These are phyloP conservation scores for Cenchrus purpureus DNA, from an alignment of 176 grass and related monocot genomes.

Conservation along the genomic window DNA sequence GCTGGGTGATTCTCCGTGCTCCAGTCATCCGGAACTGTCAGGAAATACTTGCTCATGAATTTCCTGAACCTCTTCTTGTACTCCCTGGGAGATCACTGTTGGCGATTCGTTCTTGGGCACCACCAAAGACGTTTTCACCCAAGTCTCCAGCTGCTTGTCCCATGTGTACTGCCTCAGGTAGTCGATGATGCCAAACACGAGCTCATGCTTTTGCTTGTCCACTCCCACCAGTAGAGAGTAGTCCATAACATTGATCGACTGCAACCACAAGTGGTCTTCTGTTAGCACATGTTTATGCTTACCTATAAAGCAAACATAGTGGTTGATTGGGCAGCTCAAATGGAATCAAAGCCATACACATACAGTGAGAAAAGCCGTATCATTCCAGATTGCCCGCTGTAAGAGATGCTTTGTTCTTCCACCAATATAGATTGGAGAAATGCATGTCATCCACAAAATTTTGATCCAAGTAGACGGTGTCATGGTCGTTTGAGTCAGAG, in stretches of 20 bases:
- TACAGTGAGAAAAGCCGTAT: conserved; percentile 74
- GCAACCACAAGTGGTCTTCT: conserved; percentile 17
- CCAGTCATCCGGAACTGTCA: conserved; percentile 65
- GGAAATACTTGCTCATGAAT: conserved; percentile 62
- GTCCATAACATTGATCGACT: conserved; percentile 78
- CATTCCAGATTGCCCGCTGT: conserved; percentile 74
- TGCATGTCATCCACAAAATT: conserved; percentile 66
- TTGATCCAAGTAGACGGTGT: conserved; percentile 66
- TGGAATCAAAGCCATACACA: background rate
- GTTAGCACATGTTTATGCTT: background rate
- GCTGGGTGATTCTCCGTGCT: conserved; percentile 36
- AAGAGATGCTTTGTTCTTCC: conserved; percentile 72
- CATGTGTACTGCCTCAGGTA: conserved; percentile 35
- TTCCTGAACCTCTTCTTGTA: conserved; percentile 73
- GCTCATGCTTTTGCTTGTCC: conserved; percentile 46
- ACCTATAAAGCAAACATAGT: background rate
- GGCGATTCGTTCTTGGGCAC: conserved; percentile 60
- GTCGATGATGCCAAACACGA: conserved; percentile 74
- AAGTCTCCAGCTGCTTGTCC: conserved; percentile 64
- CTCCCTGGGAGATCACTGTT: conserved; percentile 64
- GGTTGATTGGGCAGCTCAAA: background rate
- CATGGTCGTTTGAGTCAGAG: conserved; percentile 34
- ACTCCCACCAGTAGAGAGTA: conserved; percentile 75
- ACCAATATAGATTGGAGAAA: conserved; percentile 66
- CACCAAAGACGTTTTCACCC: conserved; percentile 61